These are phyloP conservation scores for Henckelia pumila DNA, from an alignment of 257 asterid genomes.

Conservation along the genomic window DNA sequence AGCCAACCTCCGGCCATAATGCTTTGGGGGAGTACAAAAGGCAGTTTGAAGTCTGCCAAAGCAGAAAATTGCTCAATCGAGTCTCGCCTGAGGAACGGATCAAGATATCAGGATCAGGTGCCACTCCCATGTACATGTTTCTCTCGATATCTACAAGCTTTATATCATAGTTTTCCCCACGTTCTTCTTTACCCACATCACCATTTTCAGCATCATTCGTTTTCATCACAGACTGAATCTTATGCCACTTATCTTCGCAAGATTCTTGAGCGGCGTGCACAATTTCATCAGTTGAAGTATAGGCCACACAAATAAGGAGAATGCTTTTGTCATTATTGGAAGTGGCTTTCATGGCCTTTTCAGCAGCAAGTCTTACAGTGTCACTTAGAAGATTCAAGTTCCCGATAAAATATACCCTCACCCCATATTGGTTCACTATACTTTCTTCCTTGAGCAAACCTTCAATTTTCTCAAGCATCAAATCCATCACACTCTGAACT, in stretches of 20 bases:
- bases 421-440: constrained; percentile 51
- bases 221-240: constrained; percentile 17
- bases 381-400: constrained; percentile 53
- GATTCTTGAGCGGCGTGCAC: constrained; percentile 48
- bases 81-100: constrained; percentile 57
- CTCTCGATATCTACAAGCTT: constrained; percentile 55
- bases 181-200: constrained; percentile 20
- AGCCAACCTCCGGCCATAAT: constrained; percentile 75
- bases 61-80: constrained; percentile 61
- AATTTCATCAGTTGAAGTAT: constrained; percentile 73
- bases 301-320: constrained; percentile 64
- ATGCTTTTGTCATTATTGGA: constrained; percentile 34
- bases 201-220: not conserved
- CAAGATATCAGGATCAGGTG: constrained; percentile 71
- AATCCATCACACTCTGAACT: constrained; percentile 58
- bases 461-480: constrained; percentile 76
- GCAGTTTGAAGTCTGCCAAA: constrained; percentile 69
- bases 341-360: constrained; percentile 63
- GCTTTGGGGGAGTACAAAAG: constrained; percentile 58
- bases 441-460: constrained; percentile 62
- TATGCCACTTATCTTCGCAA: constrained; percentile 35
- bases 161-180: constrained; percentile 20
- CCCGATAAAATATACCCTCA: constrained; percentile 62
- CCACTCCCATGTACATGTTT: constrained; percentile 60
- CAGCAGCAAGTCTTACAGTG: constrained; percentile 57